Evolutionary conservation across 1,284 basidiomycete species (phyloP).

Genomic region (Phylloboletellus chloephorus): DNA sequence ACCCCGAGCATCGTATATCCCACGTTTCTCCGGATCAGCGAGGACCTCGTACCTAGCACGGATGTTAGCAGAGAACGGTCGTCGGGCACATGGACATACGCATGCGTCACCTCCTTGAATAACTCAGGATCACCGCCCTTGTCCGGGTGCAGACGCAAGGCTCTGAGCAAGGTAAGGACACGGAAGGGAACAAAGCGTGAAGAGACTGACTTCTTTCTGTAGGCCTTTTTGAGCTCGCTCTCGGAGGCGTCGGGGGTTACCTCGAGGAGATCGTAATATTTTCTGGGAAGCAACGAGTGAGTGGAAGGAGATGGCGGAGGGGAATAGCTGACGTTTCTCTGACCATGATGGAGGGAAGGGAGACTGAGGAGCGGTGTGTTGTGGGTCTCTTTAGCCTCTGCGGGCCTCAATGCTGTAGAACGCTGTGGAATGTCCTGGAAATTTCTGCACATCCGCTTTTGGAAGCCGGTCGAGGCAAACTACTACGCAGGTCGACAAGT

Average conservation of each 20-base stretch:
- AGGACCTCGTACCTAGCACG: slow-evolving; percentile 82
- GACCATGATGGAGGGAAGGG: slow-evolving; percentile 45
- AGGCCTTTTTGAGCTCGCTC: slow-evolving; percentile 88
- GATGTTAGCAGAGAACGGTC: slow-evolving; percentile 8
- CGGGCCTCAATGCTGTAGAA: slow-evolving; percentile 26
- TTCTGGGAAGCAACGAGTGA: slow-evolving; percentile 42
- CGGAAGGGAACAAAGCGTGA: not conserved
- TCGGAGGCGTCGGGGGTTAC: slow-evolving; percentile 74
- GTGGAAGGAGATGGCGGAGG: slow-evolving; percentile 4
- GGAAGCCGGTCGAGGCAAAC: slow-evolving; percentile 11
- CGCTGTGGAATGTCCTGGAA: slow-evolving; percentile 37
- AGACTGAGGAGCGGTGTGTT: slow-evolving; percentile 12
- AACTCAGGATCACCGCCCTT: slow-evolving; percentile 95
- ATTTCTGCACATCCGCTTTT: slow-evolving; percentile 27
- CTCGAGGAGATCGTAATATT: slow-evolving; percentile 88
- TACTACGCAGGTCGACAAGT: not conserved
- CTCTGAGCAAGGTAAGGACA: slow-evolving; percentile 44
- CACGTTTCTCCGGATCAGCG: slow-evolving; percentile 83
- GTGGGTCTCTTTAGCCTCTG: slow-evolving; percentile 20
- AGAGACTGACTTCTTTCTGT: slow-evolving; percentile 76
- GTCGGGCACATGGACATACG: slow-evolving; percentile 58
- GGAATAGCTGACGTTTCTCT: slow-evolving; percentile 54
- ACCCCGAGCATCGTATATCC: slow-evolving; percentile 87
- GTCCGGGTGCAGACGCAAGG: slow-evolving; percentile 90
- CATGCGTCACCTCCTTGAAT: slow-evolving; percentile 98